A percentile compares a stretch with the other conserved stretches of the same genome.
phyloP scores from a whole-genome alignment of 1,139 yeast genomes.

The Blastobotrys petasosporus region DNA sequence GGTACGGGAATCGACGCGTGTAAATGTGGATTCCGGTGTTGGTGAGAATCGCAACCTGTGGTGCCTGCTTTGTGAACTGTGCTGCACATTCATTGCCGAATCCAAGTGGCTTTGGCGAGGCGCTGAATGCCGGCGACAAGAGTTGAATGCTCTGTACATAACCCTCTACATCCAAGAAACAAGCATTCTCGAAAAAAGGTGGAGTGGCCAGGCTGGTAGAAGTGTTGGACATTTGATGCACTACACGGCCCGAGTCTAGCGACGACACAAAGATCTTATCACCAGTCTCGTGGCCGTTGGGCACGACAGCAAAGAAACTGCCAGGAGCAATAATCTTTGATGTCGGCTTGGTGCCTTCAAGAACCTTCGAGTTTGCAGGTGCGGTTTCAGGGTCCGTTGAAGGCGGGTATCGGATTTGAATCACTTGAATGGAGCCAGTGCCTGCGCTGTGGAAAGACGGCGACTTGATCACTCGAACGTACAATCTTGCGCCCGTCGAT shows the following conservation, averaged over 20 bases:
- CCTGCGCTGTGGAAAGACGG: slow-evolving; percentile 22
- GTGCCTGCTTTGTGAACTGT: slow-evolving; percentile 51
- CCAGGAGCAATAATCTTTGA: slow-evolving; percentile 74
- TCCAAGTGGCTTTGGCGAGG: slow-evolving; percentile 68
- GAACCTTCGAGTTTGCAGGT: slow-evolving; percentile 32
- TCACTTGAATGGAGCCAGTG: slow-evolving; percentile 29
- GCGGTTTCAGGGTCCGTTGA: slow-evolving; percentile 14
- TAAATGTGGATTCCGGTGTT: slow-evolving; percentile 71
- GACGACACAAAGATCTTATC: slow-evolving; percentile 65
- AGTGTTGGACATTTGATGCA: slow-evolving; percentile 45
- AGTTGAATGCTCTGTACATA: slow-evolving; percentile 70
- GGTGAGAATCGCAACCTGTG: slow-evolving; percentile 74
- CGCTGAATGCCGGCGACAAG: slow-evolving; percentile 63
- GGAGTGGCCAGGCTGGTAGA: slow-evolving; percentile 38
- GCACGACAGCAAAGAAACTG: slow-evolving; percentile 55
- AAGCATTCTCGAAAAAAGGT: slow-evolving; percentile 75
- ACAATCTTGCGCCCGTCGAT: slow-evolving; percentile 74
- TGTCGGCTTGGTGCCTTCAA: slow-evolving; percentile 36
- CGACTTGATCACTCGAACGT: slow-evolving; percentile 35
- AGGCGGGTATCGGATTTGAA: slow-evolving; percentile 35
- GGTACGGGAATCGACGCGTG: slow-evolving; percentile 73
- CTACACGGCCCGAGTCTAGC: slow-evolving; percentile 69
- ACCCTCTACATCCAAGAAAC: slow-evolving; percentile 58
- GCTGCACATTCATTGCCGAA: slow-evolving; percentile 79
- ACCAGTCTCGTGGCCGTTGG: slow-evolving; percentile 25